These are phyloP conservation scores for Trichosporon coremiiforme DNA, from an alignment of 1,284 basidiomycete genomes.

Conservation along the genomic window DNA sequence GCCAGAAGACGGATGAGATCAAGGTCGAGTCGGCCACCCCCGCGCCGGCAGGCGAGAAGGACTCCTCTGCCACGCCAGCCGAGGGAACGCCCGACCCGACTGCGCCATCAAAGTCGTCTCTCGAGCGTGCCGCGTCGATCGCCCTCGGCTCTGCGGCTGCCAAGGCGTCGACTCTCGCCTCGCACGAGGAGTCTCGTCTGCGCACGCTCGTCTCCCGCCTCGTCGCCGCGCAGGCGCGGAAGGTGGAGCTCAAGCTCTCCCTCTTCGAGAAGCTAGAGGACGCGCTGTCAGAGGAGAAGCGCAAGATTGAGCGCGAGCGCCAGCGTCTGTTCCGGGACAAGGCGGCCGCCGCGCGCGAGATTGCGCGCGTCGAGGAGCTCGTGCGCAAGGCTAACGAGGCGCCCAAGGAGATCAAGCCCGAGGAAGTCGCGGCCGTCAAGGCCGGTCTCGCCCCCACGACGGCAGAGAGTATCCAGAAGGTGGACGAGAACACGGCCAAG, in stretches of 20 bases:
- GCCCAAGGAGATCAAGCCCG: conserved; percentile 20
- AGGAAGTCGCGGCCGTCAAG: conserved; percentile 23
- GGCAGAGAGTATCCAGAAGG: conserved; percentile 24
- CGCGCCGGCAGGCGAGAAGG: conserved; percentile 32
- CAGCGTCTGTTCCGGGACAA: conserved; percentile 55
- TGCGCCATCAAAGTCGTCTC: conserved; percentile 70
- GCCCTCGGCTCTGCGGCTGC: conserved; percentile 87
- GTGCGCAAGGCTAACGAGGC: conserved; percentile 42
- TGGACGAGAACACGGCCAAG: conserved; percentile 11
- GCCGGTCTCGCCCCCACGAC: conserved; percentile 28
- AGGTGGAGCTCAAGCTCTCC: conserved; percentile 88
- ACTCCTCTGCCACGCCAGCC: conserved; percentile 3
- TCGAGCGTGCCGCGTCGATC: conserved; percentile 75
- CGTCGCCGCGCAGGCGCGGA: conserved; percentile 87
- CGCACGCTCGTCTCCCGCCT: conserved; percentile 77
- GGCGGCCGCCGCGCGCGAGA: conserved; percentile 43
- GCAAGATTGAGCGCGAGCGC: conserved; percentile 53
- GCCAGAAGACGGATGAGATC: conserved; percentile 27
- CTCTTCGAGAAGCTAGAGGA: conserved; percentile 91
- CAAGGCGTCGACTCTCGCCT: conserved; percentile 78
- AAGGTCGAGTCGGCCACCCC: conserved; percentile 33
- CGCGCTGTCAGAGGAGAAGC: conserved; percentile 76
- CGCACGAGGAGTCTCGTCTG: conserved; percentile 82
- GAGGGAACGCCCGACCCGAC: conserved; percentile 46
- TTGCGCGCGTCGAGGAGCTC: conserved; percentile 49